Percentiles rank a stretch among this genome's conserved stretches.
These are phyloP conservation scores for Mycena rebaudengoi DNA, from an alignment of 768 basidiomycete genomes.

Conservation along the genomic window DNA sequence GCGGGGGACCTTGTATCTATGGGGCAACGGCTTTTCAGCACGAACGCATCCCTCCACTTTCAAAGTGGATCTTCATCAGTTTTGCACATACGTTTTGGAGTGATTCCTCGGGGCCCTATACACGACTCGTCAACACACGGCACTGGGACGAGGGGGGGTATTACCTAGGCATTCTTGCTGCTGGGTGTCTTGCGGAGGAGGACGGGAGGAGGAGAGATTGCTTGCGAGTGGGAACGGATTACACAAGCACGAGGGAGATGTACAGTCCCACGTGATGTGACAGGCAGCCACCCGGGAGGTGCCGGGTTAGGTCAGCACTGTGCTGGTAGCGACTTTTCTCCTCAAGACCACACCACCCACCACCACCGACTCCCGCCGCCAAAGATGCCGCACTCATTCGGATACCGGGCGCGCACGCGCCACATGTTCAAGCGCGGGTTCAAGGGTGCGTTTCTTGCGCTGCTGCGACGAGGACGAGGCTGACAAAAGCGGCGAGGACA, in stretches of 20 bases:
- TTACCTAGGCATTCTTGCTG: slow-evolving; percentile 84
- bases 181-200: slow-evolving; percentile 6
- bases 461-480: slow-evolving; percentile 1
- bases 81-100: slow-evolving; percentile 88
- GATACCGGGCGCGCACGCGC: slow-evolving; percentile 99
- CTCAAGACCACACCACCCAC: slow-evolving; percentile 28
- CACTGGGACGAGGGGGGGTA: slow-evolving; percentile 32
- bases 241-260: no score
- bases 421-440: slow-evolving; percentile 99
- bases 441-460: slow-evolving; percentile 75
- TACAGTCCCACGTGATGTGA: background rate
- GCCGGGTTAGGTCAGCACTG: no score
- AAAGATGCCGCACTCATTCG: slow-evolving; percentile 99
- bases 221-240: background rate
- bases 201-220: background rate
- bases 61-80: slow-evolving; percentile 72
- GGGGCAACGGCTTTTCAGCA: slow-evolving; percentile 61
- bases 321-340: no score
- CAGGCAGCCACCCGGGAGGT: no score
- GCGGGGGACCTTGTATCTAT: slow-evolving; percentile 98
- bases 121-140: slow-evolving; percentile 43
- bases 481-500: slow-evolving; percentile 42
- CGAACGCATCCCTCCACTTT: slow-evolving; percentile 70
- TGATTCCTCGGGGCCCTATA: slow-evolving; percentile 93
- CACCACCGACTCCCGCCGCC: slow-evolving; percentile 59